Evolutionary conservation across 176 grass and related monocot species (phyloP), one percentile per base, ranked within the genome.

Genomic region (Urochloa ruziziensis): DNA sequence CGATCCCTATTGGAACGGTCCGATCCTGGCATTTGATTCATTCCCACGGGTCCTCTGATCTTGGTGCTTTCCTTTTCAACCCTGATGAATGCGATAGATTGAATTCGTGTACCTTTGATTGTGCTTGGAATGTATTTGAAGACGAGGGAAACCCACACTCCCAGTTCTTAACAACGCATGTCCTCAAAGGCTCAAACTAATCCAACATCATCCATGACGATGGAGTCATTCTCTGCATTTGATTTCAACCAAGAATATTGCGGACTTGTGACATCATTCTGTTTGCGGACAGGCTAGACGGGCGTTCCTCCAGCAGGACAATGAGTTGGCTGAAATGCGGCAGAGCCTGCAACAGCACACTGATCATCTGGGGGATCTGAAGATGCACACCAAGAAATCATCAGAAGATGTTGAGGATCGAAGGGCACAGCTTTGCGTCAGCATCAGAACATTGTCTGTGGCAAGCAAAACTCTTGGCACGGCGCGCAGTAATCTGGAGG

Each of bases 241-340:
- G 66, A 82, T 30, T 33, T 72, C 49, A 0, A 30, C 6, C 14
- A 48, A 9, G 10, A 3, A 11, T 16, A 17, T 0, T 6, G 17
- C 69, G 1, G 25, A 49, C 35, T 48, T 15, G 18, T 49, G 2
- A 51, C 67, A 18, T 47, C 2, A 11, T 27, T 43, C 11, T 68
- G 66, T 52, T 67, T 29, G 16, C 70, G 67, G 49, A 63, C 89
- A 96, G 96, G 77, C 70, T 53, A 89, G 93, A 47, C 88, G 61
- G 24, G 57, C 79, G 70, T 90, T 85, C 52, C 74, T 96, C 18
- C 69, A 73, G 62, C 88, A 88, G 67, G 82, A 61, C 18, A 92
- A 91, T 47, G 87, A 94, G 84, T 51, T 99, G 81, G 91, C 92
- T 24, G 81, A 96, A 46, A 96, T 92, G 83, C 88, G 79, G 63